Evolutionary conservation across 176 grass and related monocot genomes (phyloP).

Genomic region (Musa acuminata): DNA sequence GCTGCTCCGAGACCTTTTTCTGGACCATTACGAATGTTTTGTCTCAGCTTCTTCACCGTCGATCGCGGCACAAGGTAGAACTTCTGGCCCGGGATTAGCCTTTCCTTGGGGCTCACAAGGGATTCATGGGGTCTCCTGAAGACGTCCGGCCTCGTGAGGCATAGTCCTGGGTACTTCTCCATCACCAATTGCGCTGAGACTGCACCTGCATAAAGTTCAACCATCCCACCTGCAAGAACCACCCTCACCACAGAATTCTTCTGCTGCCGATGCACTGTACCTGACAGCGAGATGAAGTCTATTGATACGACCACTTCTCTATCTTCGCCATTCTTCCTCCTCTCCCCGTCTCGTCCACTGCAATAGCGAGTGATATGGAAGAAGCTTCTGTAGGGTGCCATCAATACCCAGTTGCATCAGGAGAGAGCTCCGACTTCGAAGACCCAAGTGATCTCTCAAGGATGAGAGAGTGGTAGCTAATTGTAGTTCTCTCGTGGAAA

Average conservation of each 20-base stretch:
- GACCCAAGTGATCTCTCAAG: too few species aligned
- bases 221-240: constrained; percentile 37
- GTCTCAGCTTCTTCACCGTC: constrained; percentile 31
- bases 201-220: constrained; percentile 37
- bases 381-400: too few species aligned
- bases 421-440: too few species aligned
- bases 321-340: background rate
- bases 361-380: background rate
- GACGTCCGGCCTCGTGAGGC: constrained; percentile 42
- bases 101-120: constrained; percentile 20
- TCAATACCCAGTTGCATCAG: too few species aligned
- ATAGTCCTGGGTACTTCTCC: constrained; percentile 43
- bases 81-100: constrained; percentile 52
- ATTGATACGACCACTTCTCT: background rate
- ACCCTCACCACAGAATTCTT: constrained; percentile 35
- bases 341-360: background rate
- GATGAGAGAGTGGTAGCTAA: too few species aligned
- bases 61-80: constrained; percentile 31
- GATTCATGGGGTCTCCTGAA: constrained; percentile 49
- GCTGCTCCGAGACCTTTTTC: background rate
- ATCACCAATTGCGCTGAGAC: constrained; percentile 43
- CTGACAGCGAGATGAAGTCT: constrained; percentile 14
- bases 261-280: background rate
- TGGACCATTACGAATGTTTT: background rate
- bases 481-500: too few species aligned